Percentiles rank a stretch among this genome's conserved stretches.
phyloP scores from a whole-genome alignment of 1,284 basidiomycete species.

The Apiotrichum porosum region DNA sequence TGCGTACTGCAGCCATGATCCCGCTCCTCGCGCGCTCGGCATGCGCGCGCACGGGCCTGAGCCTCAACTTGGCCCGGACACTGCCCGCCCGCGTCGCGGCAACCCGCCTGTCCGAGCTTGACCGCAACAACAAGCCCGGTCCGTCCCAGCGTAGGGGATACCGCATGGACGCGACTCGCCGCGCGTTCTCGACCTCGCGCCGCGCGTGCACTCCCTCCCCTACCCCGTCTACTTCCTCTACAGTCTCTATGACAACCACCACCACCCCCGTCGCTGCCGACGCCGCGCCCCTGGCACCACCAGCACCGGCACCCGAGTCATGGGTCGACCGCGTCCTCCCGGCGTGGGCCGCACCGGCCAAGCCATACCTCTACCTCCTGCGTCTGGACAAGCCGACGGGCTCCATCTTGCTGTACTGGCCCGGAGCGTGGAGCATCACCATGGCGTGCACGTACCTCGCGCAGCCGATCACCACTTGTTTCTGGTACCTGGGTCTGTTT shows the following conservation, averaged over 20 bases:
- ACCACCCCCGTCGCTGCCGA: neutral
- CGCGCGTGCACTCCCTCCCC: neutral
- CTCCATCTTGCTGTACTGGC: slow-evolving; percentile 83
- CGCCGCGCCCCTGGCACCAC: neutral
- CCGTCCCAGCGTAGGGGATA: no score
- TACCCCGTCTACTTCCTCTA: neutral
- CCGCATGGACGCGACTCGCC: no score
- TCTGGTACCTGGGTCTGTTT: slow-evolving; percentile 76
- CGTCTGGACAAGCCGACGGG: slow-evolving; percentile 95
- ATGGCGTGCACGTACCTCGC: slow-evolving; percentile 80
- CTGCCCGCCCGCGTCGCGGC: no score
- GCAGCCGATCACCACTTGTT: slow-evolving; percentile 60
- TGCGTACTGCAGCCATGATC: slow-evolving; percentile 1
- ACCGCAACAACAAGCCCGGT: neutral
- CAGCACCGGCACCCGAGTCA: slow-evolving; percentile 2
- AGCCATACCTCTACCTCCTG: slow-evolving; percentile 78
- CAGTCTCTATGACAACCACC: neutral
- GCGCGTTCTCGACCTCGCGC: neutral
- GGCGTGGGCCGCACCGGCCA: slow-evolving; percentile 28
- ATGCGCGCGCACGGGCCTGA: slow-evolving; percentile 17
- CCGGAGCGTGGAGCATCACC: slow-evolving; percentile 94
- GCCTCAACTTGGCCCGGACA: neutral
- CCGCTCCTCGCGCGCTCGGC: slow-evolving; percentile 15
- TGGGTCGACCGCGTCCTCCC: slow-evolving; percentile 33
- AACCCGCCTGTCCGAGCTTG: no score